Percentiles rank a stretch among this genome's conserved stretches.
Conservation (phyloP, 106 monocot species). For the Allium fistulosum region DNA sequence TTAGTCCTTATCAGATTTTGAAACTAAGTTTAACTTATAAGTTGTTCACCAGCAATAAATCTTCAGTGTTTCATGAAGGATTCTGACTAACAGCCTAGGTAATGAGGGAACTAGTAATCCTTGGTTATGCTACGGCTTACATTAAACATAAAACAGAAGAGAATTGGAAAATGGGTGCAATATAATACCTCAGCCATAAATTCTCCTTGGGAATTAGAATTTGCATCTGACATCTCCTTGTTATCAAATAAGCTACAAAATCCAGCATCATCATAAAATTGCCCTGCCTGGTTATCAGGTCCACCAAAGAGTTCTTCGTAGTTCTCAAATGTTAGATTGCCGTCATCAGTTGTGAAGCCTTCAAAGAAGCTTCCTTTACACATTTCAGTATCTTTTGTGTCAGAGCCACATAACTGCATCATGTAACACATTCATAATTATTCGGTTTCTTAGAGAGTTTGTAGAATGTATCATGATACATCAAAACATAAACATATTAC, state of each 20-base stretch:
- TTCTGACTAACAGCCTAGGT: neutral
- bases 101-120: neutral
- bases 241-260: slow-evolving; percentile 58
- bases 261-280: slow-evolving; percentile 59
- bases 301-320: slow-evolving; percentile 69
- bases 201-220: slow-evolving; percentile 35
- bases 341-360: slow-evolving; percentile 49
- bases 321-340: slow-evolving; percentile 60
- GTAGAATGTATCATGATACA: neutral
- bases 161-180: neutral
- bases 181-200: slow-evolving; percentile 26
- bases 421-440: slow-evolving; percentile 1
- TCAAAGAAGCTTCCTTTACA: slow-evolving; percentile 31
- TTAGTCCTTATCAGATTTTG: too few species aligned
- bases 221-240: slow-evolving; percentile 36
- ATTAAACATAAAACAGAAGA: neutral
- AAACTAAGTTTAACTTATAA: too few species aligned
- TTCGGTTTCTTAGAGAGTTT: neutral
- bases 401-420: slow-evolving; percentile 25
- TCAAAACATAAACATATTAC: neutral
- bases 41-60: too few species aligned
- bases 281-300: slow-evolving; percentile 29
- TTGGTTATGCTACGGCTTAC: neutral
- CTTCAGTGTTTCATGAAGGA: neutral
- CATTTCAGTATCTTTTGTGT: slow-evolving; percentile 21